A percentile compares a stretch with the other conserved stretches of the same genome.
Evolutionary conservation across 2,329 filamentous ascomycete species (phyloP).

Genomic region (Aaosphaeria pasadenensis): DNA sequence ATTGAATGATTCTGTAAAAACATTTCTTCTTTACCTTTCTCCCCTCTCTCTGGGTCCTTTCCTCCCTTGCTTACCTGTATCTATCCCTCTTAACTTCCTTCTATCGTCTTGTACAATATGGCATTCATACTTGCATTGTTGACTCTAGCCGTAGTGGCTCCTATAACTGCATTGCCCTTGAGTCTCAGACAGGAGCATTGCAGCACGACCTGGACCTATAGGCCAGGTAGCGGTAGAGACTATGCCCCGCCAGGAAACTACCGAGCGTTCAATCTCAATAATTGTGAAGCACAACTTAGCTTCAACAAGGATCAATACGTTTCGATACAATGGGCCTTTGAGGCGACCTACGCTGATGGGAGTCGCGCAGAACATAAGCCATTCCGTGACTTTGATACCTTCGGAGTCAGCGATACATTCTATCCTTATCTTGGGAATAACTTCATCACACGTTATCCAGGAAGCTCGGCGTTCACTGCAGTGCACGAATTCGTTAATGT

Average conservation of each 20-base stretch:
- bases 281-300: constrained; percentile 5
- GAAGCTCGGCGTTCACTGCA: constrained; percentile 6
- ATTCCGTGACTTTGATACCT: constrained; percentile 1
- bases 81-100: too few relatives aligned
- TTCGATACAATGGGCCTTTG: constrained; percentile 6
- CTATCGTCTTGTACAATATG: too few relatives aligned
- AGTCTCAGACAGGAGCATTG: too few relatives aligned
- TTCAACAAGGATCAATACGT: constrained; percentile 8
- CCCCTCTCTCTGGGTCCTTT: too few relatives aligned
- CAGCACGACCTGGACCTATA: too few relatives aligned
- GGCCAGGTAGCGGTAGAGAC: background rate
- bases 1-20: too few relatives aligned
- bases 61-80: too few relatives aligned
- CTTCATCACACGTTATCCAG: constrained; percentile 4
- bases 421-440: constrained; percentile 7
- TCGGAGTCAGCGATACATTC: constrained; percentile 5
- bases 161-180: too few relatives aligned
- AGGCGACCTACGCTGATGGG: constrained; percentile 7
- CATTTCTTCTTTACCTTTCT: too few relatives aligned
- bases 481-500: constrained; percentile 8
- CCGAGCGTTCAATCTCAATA: constrained; percentile 4
- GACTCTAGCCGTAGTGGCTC: too few relatives aligned
- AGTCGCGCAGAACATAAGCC: constrained; percentile 2
- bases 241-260: constrained; percentile 1
- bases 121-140: too few relatives aligned